phyloP scores from a whole-genome alignment of 352 stramenopile species.

The Globisporangium polare region DNA sequence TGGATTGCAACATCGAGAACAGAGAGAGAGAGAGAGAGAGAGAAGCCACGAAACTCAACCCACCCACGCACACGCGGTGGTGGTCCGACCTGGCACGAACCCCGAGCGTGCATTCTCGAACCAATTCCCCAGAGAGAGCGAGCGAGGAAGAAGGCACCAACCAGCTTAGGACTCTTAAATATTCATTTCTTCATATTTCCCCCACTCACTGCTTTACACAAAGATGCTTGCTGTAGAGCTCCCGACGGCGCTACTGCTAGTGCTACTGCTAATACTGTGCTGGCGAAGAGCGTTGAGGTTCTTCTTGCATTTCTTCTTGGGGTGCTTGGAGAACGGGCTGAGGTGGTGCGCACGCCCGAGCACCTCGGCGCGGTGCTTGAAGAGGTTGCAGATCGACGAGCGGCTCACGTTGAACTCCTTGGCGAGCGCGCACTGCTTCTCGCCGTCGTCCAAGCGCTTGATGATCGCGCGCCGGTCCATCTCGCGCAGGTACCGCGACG shows the following conservation, averaged over 20 bases:
- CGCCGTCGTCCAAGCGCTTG: constrained; percentile 46
- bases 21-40: no score
- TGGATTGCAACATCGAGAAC: no score
- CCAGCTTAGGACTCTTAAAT: background rate
- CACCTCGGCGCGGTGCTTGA: constrained; percentile 57
- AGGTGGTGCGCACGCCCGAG: constrained; percentile 42
- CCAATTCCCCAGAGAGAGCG: background rate
- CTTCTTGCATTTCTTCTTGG: constrained; percentile 34
- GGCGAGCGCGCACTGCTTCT: constrained; percentile 57
- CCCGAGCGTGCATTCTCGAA: background rate
- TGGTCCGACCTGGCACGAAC: no score
- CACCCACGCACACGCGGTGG: background rate
- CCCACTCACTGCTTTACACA: background rate
- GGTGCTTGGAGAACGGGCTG: constrained; percentile 51
- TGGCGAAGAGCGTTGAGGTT: background rate
- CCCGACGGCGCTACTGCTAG: background rate
- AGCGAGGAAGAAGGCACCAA: background rate
- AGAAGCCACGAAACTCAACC: no score
- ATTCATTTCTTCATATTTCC: background rate
- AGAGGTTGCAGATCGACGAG: constrained; percentile 65
- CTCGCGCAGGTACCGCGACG: constrained; percentile 59
- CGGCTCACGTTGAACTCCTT: constrained; percentile 72
- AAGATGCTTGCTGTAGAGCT: background rate
- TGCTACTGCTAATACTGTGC: background rate
- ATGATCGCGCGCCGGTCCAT: constrained; percentile 63